These are phyloP conservation scores for Ophiostoma triangulosporum DNA, from an alignment of 2,329 filamentous ascomycete species.

Conservation along the genomic window DNA sequence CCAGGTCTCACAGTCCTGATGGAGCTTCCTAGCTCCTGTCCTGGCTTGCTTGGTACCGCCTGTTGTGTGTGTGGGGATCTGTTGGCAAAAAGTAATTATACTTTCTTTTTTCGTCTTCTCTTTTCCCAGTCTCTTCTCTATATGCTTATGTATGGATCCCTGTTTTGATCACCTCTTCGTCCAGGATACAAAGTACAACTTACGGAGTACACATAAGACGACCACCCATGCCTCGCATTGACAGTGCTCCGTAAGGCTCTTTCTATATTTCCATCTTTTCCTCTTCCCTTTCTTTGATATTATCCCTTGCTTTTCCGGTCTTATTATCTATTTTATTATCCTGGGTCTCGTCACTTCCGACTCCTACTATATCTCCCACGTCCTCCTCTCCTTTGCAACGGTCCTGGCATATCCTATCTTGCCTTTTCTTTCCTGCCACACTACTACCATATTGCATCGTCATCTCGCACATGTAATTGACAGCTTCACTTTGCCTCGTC, in stretches of 20 bases:
- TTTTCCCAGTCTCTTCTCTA: neutral
- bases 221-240: neutral
- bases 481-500: neutral
- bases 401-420: neutral
- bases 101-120: conserved; percentile 4
- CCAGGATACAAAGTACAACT: neutral
- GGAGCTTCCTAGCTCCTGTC: neutral
- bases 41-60: neutral
- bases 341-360: neutral
- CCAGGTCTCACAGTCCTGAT: neutral
- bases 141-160: conserved; percentile 2
- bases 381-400: neutral
- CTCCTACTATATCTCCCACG: neutral
- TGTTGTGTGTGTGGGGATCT: conserved; percentile 6
- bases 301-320: neutral
- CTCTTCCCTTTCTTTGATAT: neutral
- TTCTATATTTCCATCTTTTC: neutral
- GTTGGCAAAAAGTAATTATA: conserved; percentile 1
- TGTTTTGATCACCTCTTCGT: conserved; percentile 3
- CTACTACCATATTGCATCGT: neutral
- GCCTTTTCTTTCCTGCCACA: neutral
- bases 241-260: neutral
- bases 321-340: neutral
- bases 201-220: too few relatives aligned
- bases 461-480: neutral